Base-by-base conservation (phyloP, 2,329 filamentous ascomycete genomes). In the Penicillium sumatraense region DNA sequence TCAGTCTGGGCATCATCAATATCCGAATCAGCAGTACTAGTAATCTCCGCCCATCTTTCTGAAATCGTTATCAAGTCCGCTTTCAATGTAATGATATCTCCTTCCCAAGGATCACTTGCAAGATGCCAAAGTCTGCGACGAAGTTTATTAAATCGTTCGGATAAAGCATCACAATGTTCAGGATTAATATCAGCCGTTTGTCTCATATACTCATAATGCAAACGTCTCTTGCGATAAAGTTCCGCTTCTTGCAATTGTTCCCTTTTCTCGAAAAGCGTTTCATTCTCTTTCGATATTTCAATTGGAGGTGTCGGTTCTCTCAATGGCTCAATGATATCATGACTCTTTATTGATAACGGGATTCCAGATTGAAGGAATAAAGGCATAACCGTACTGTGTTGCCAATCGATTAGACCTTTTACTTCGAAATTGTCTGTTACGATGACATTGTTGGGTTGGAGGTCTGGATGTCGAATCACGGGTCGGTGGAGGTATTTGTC, bases 401-500 rank as follows among this genome's bases (percentile, higher is more conserved):
- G 64, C 68, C 65, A 71, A 53, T 70, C 68, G 27, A 72, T 68
- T 20, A 71, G 50, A 3, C 65, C 65, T 24, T 26, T 51, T 20
- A 60, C 41, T 20, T 62, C 52, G 40, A 70, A 58, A 3, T 68
- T 50, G 18, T 61, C 54, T 8, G 64, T 62, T 13, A 72, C 54
- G 20, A 71, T 60, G 33, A 71, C 66, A 51, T 71, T 70, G 44
- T 63, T 69, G 6, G 70, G 71, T 49, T 58, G 59, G 33, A 67
- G 57, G 41, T 67, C 62, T 11, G 65, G 64, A 41, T 68, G 60
- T 13, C 65, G 61, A 26, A 67, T 33, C 1, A 54, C 31, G n/a
- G 58, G 63, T 5, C 60, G 55, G 51, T 51, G 18, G 44, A 57
- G 45, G n/a, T 31, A 45, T 45, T n/a, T 5, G 18, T 27, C n/a